These are phyloP conservation scores for Coniochaeta sp. DNA, from an alignment of 2,329 filamentous ascomycete species.

Conservation along the genomic window DNA sequence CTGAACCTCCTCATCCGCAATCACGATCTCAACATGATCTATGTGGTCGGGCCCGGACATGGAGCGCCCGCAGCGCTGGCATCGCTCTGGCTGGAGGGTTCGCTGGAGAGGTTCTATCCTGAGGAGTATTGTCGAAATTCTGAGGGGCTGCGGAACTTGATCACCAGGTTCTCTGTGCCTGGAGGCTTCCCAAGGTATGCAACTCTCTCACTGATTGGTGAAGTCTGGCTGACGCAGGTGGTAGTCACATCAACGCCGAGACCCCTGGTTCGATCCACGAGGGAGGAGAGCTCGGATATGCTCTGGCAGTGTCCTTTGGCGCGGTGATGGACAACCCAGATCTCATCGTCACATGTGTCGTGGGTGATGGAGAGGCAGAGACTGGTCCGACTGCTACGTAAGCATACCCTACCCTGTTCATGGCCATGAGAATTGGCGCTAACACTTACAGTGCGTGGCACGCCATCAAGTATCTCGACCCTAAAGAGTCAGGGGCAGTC, in stretches of 20 bases:
- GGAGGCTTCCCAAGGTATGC: slow-evolving; percentile 49
- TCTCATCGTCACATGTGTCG: slow-evolving; percentile 52
- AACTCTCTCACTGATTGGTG: not conserved
- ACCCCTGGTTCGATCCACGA: slow-evolving; percentile 63
- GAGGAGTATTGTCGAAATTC: slow-evolving; percentile 41
- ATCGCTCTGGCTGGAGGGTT: slow-evolving; percentile 59
- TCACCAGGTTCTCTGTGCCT: slow-evolving; percentile 55
- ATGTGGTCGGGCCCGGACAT: slow-evolving; percentile 59
- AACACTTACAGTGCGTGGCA: slow-evolving; percentile 50
- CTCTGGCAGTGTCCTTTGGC: slow-evolving; percentile 57
- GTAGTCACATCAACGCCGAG: slow-evolving; percentile 60
- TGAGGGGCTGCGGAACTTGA: slow-evolving; percentile 50
- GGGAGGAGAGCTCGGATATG: slow-evolving; percentile 63
- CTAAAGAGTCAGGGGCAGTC: slow-evolving; percentile 58
- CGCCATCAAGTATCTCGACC: slow-evolving; percentile 59
- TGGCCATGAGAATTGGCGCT: not conserved
- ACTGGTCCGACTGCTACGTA: slow-evolving; percentile 56
- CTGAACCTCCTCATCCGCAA: slow-evolving; percentile 55
- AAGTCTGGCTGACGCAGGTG: not conserved
- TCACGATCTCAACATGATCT: slow-evolving; percentile 52
- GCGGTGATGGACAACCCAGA: slow-evolving; percentile 64
- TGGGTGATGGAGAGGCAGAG: slow-evolving; percentile 61
- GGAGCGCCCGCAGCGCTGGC: slow-evolving; percentile 58
- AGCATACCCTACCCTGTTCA: slow-evolving; percentile 14
- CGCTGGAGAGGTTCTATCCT: slow-evolving; percentile 54